Base-by-base conservation (phyloP, 768 basidiomycete species). In the Boletus edulis region DNA sequence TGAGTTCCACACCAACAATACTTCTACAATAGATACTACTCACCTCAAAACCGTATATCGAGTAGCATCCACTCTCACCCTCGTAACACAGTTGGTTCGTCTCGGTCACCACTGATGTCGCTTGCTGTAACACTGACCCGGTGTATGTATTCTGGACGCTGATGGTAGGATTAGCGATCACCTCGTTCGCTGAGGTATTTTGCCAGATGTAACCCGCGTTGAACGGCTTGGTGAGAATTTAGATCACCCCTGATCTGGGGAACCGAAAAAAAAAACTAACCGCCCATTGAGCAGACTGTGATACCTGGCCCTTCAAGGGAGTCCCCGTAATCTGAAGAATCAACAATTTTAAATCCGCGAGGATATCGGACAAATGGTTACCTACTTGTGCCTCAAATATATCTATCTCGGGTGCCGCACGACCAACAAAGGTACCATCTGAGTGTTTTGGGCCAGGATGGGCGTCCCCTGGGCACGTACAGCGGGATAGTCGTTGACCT, bases 381-480 rank as follows among this genome's bases (percentile, higher is more conserved):
- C 62, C 32, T 47, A 72, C 69, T 72, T 89, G 85, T 8, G 93
- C 92, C 73, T 95, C 94, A 54, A 96, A 86, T 44, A 96, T 68
- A 69, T 96, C 94, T 48, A 95, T 94, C 69, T 96, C 93, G 2
- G 94, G 94, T 5, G 94, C 91, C 4, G 87, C 71, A 20, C 94
- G 77, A 1, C 93, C 94, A 3, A 89, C 85, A 68, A 83, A 93
- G 0, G 83, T 78, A 2, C 90, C 89, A 66, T 93, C 88, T 0
- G 78, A 53, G 50, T 86, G 83, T 41, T 79, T 76, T 3, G 93
- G 93, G 3, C 93, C 93, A 35, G 93, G 93, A 69, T 95, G 93
- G 31, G 81, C 78, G 63, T 94, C 92, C 22, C 85, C 84, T 0
- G 75, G 62, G 67, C 94, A 96, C 1, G 94, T 95, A 69, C 94